Evolutionary conservation across 208 protist species (phyloP).

Genomic region (Herpetomonas samuelpessoai): DNA sequence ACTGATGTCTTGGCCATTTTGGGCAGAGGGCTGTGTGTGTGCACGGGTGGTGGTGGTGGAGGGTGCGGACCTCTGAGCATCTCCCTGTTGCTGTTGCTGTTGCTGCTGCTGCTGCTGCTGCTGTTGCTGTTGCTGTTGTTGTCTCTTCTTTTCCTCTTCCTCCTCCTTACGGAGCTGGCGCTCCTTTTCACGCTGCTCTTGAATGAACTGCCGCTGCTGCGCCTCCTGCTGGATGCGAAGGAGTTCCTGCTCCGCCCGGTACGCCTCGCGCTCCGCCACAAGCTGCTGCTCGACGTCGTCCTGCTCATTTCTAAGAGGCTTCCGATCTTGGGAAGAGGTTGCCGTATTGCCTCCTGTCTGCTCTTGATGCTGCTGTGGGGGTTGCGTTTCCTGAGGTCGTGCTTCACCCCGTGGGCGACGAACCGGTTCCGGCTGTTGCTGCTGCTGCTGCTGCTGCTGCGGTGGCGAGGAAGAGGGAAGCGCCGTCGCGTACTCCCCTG

Average conservation of each 20-base stretch:
- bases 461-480: too few species aligned
- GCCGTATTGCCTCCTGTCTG: too few species aligned
- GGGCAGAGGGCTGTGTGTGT: too few species aligned
- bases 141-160: background rate
- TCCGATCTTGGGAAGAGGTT: too few species aligned
- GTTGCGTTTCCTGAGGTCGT: too few species aligned
- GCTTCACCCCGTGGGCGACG: background rate
- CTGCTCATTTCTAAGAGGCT: too few species aligned
- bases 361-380: slow-evolving; percentile 1
- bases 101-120: too few species aligned
- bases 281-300: slow-evolving; percentile 3
- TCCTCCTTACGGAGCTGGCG: slow-evolving; percentile 8
- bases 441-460: background rate
- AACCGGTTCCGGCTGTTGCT: background rate
- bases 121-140: background rate
- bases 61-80: too few species aligned
- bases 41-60: too few species aligned
- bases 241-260: background rate
- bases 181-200: background rate
- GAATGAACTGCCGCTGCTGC: slow-evolving; percentile 1
- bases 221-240: background rate
- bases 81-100: too few species aligned
- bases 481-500: background rate
- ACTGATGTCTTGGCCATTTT: too few species aligned
- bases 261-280: background rate